Evolutionary conservation across 805 yeast genomes (phyloP).

Genomic region (Candida ulmi): DNA sequence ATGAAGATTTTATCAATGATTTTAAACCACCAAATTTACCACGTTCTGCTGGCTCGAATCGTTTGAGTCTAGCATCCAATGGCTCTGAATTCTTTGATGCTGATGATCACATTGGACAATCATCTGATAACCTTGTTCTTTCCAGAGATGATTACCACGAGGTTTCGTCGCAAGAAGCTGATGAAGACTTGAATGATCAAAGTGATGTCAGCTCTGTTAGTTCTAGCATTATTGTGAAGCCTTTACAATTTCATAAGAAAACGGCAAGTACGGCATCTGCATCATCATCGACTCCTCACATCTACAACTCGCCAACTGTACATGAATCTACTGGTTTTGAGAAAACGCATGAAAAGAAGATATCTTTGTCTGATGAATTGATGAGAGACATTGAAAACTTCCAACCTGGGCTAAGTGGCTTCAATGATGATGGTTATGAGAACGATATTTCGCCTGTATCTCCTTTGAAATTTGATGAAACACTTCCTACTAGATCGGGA

Average conservation of each 20-base stretch:
- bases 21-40: conserved; percentile 1
- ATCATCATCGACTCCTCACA: conserved; percentile 3
- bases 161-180: too few species aligned
- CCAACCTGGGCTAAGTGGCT: conserved; percentile 8
- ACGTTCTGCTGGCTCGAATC: background rate
- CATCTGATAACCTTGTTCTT: background rate
- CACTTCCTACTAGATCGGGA: background rate
- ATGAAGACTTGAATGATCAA: background rate
- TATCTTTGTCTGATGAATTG: conserved; percentile 23
- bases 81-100: conserved; percentile 15
- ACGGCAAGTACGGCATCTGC: conserved; percentile 12
- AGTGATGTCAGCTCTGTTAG: background rate
- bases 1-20: background rate
- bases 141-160: too few species aligned
- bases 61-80: background rate
- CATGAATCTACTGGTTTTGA: background rate
- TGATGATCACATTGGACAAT: background rate
- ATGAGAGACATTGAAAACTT: conserved; percentile 22
- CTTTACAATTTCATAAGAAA: conserved; percentile 20
- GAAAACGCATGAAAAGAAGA: conserved; percentile 14
- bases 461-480: conserved; percentile 7
- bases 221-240: conserved; percentile 14
- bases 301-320: conserved; percentile 1
- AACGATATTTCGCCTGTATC: conserved; percentile 18
- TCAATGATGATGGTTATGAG: conserved; percentile 4